Percentiles rank a stretch among this genome's conserved stretches.
Evolutionary conservation across 2,329 filamentous ascomycete species (phyloP).

Genomic region (Stylonectria norvegica): DNA sequence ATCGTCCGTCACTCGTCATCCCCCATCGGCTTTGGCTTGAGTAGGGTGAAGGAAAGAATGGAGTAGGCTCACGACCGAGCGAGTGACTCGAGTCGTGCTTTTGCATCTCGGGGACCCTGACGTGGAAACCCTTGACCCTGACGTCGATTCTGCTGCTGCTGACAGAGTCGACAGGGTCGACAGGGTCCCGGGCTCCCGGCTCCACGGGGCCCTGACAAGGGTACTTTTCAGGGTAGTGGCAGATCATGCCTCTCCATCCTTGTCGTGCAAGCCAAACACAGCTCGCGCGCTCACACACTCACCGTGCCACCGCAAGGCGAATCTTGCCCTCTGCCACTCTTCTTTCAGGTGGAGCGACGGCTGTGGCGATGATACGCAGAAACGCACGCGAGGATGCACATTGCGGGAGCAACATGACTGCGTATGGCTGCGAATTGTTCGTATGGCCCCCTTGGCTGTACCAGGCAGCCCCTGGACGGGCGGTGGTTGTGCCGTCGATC

Average conservation of each 20-base stretch:
- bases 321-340: background rate
- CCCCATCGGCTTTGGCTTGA: slow-evolving; percentile 4
- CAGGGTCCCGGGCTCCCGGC: background rate
- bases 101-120: too few relatives aligned
- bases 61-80: background rate
- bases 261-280: background rate
- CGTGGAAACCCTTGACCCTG: background rate
- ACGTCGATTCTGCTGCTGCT: background rate
- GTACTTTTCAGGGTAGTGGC: too few relatives aligned
- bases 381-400: slow-evolving; percentile 13
- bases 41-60: background rate
- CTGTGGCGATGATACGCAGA: slow-evolving; percentile 23
- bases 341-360: slow-evolving; percentile 15
- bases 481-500: too few relatives aligned
- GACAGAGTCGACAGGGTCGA: too few relatives aligned
- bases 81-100: too few relatives aligned
- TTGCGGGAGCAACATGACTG: slow-evolving; percentile 5
- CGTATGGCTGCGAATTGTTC: slow-evolving; percentile 4
- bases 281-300: background rate
- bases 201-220: background rate
- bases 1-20: too few relatives aligned
- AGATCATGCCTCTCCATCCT: background rate
- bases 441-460: too few relatives aligned
- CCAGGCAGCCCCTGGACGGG: too few relatives aligned
- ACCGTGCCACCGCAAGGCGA: background rate